These are phyloP conservation scores for Durotheca rogersii DNA, from an alignment of 495 filamentous ascomycete species.

Conservation along the genomic window DNA sequence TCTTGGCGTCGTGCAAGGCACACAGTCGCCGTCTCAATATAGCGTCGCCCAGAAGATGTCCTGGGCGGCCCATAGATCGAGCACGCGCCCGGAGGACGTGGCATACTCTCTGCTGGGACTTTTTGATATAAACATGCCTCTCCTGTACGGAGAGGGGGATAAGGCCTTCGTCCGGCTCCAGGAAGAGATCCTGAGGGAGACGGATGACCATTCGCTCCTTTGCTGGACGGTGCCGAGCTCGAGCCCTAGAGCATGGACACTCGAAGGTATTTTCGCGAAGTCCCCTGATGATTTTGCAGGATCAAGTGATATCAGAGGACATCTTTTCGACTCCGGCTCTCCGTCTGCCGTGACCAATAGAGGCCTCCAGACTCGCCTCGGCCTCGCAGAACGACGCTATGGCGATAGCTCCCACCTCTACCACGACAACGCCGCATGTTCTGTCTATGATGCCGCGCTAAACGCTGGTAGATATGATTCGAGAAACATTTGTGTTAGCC, in stretches of 20 bases:
- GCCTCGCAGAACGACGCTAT: constrained; percentile 1
- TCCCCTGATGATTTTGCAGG: constrained; percentile 17
- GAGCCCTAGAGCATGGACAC: constrained; percentile 11
- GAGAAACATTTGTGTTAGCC: background rate
- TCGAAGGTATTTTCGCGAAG: constrained; percentile 22
- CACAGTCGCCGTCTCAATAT: background rate
- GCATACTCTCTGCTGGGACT: constrained; percentile 39
- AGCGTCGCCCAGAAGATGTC: constrained; percentile 34
- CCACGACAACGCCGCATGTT: background rate
- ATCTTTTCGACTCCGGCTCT: constrained; percentile 3
- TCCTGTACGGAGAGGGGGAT: constrained; percentile 38
- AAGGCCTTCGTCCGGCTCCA: constrained; percentile 36
- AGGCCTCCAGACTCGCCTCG: constrained; percentile 8
- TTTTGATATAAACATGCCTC: constrained; percentile 38
- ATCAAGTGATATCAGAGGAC: background rate
- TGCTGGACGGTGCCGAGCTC: constrained; percentile 28
- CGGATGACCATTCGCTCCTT: constrained; percentile 34
- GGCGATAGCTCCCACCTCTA: constrained; percentile 6
- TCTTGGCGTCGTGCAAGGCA: background rate
- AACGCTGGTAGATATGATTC: background rate
- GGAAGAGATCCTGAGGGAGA: constrained; percentile 36
- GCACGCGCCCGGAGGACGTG: constrained; percentile 31
- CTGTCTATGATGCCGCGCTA: background rate
- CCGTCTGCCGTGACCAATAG: constrained; percentile 18
- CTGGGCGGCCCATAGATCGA: constrained; percentile 32